Percentiles rank a stretch among this genome's conserved stretches.
Conservation (phyloP, 352 stramenopile genomes). For the Blastocystis sp. region DNA sequence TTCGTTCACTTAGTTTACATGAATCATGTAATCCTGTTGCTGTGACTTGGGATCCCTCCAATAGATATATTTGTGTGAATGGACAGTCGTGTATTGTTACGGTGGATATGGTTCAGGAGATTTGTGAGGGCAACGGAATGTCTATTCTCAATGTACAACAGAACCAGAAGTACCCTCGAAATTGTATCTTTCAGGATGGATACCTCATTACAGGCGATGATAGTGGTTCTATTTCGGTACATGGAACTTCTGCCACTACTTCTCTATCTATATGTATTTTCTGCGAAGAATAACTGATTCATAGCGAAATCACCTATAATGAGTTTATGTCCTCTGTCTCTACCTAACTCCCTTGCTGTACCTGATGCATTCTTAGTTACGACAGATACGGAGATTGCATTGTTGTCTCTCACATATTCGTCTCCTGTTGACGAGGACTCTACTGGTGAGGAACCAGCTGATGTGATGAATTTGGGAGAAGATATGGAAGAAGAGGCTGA, state of each 20-base stretch:
- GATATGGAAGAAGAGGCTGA: conserved; percentile 9
- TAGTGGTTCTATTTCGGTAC: background rate
- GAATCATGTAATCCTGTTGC: background rate
- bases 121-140: background rate
- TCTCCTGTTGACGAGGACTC: background rate
- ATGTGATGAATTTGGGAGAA: background rate
- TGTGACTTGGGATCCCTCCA: background rate
- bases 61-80: background rate
- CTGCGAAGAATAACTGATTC: too few relatives aligned
- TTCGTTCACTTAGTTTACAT: background rate
- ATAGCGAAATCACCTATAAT: background rate
- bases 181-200: conserved; percentile 9
- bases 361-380: background rate
- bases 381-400: conserved; percentile 1
- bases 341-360: background rate
- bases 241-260: background rate
- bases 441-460: background rate
- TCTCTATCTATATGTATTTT: too few relatives aligned
- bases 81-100: background rate
- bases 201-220: conserved; percentile 35
- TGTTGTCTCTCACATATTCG: background rate
- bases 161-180: background rate
- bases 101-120: background rate
- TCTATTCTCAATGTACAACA: background rate
- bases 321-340: background rate